Conservation (phyloP, 73 alveolate species). For the Symbiodinium pilosum region DNA sequence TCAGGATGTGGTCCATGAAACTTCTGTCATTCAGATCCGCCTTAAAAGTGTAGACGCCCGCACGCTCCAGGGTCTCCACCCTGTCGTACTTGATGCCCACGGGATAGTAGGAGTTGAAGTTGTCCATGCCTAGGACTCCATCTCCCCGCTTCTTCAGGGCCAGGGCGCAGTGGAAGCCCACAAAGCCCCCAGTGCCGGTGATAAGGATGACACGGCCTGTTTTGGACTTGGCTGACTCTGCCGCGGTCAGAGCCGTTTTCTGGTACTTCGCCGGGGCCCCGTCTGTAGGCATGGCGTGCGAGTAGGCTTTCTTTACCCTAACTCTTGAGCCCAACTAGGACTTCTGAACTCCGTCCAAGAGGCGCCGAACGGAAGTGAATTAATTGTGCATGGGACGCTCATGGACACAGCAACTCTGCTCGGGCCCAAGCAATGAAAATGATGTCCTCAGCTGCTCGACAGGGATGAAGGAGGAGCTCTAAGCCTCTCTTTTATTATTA, state of each 20-base stretch:
- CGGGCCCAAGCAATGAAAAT: slow-evolving; percentile 24
- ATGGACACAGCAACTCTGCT: not conserved
- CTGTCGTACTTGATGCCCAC: slow-evolving; percentile 88
- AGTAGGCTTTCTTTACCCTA: not conserved
- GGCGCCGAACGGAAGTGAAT: too few relatives aligned
- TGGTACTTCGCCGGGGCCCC: not conserved
- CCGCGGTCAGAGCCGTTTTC: not conserved
- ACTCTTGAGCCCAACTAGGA: not conserved
- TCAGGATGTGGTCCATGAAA: slow-evolving; percentile 56
- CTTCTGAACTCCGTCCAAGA: too few relatives aligned
- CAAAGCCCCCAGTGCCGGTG: slow-evolving; percentile 82
- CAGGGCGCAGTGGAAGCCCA: slow-evolving; percentile 55
- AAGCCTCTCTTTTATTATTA: too few relatives aligned
- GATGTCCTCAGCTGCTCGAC: slow-evolving; percentile 74
- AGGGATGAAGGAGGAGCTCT: not conserved
- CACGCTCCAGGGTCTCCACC: slow-evolving; percentile 46
- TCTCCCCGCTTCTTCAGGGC: slow-evolving; percentile 30
- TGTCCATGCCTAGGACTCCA: slow-evolving; percentile 73
- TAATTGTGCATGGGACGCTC: too few relatives aligned
- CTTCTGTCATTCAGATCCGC: slow-evolving; percentile 82
- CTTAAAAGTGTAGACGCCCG: slow-evolving; percentile 76
- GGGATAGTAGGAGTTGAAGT: slow-evolving; percentile 89
- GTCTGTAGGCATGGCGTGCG: not conserved
- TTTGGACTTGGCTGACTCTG: slow-evolving; percentile 73
- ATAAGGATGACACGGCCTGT: slow-evolving; percentile 66